Percentiles rank a stretch among this genome's conserved stretches.
Conservation (phyloP, 768 basidiomycete species). For the Pleurotus tuoliensis region DNA sequence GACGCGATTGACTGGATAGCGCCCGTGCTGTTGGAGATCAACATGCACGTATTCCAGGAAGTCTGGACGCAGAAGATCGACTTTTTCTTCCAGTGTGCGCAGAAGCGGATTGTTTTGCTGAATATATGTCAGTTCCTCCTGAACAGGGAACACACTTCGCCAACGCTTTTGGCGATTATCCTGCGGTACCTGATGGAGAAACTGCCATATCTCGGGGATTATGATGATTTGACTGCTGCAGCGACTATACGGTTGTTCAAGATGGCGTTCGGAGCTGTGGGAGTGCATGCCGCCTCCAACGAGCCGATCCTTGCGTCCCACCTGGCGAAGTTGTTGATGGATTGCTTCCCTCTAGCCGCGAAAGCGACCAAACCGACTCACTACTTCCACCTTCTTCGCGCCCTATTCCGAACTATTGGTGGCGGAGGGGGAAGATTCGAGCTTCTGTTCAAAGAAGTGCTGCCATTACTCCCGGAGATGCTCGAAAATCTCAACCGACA, state of each 20-base stretch:
- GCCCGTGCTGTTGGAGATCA: constrained; percentile 73
- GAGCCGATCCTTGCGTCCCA: constrained; percentile 93
- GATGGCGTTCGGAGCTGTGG: constrained; percentile 89
- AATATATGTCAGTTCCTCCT: constrained; percentile 85
- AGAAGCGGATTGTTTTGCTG: constrained; percentile 74
- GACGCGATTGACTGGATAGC: constrained; percentile 88
- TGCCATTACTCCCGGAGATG: constrained; percentile 96
- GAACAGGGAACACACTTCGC: constrained; percentile 67
- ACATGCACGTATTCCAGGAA: constrained; percentile 91
- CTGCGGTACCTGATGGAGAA: constrained; percentile 82
- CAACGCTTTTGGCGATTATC: constrained; percentile 84
- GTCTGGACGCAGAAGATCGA: constrained; percentile 93
- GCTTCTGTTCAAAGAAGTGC: constrained; percentile 90
- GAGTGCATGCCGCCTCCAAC: constrained; percentile 65
- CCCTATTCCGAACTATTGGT: constrained; percentile 89
- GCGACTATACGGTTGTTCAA: constrained; percentile 92
- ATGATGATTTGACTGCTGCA: constrained; percentile 76
- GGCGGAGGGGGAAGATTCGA: constrained; percentile 93
- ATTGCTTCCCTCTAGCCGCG: constrained; percentile 91
- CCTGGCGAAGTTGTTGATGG: constrained; percentile 90
- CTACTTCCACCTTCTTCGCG: constrained; percentile 89
- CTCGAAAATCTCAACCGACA: constrained; percentile 92
- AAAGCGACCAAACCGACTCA: constrained; percentile 88
- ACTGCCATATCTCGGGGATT: constrained; percentile 79
- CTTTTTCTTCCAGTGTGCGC: constrained; percentile 80